Conservation (phyloP, 768 basidiomycete species). For the Auriscalpium microsporum region DNA sequence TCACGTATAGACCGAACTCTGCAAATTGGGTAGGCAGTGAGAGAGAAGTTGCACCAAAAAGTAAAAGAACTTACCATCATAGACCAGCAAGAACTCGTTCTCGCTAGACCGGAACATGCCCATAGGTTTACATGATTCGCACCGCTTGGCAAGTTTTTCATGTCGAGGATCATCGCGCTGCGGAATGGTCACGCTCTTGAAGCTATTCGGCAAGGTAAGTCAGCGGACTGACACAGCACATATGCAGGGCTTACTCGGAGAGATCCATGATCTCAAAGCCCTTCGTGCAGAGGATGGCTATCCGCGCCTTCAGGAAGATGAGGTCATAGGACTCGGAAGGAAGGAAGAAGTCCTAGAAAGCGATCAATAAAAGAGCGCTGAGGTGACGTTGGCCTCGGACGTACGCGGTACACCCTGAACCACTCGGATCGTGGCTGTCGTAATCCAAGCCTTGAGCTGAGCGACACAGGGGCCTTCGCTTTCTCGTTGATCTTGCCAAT, state of each 20-base stretch:
- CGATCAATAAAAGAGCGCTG: not conserved
- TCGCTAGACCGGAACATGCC: conserved; percentile 88
- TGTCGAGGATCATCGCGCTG: conserved; percentile 63
- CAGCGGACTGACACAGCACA: not conserved
- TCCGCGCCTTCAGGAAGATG: conserved; percentile 87
- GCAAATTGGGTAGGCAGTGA: conserved; percentile 1
- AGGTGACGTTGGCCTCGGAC: not conserved
- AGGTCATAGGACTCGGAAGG: conserved; percentile 87
- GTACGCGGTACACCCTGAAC: conserved; percentile 84
- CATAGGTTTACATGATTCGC: conserved; percentile 72
- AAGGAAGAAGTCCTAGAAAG: conserved; percentile 71
- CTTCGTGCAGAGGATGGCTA: conserved; percentile 87
- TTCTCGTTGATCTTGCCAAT: conserved; percentile 79
- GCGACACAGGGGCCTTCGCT: conserved; percentile 57
- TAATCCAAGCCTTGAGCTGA: conserved; percentile 68
- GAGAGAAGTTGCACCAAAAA: not conserved
- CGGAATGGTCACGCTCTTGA: conserved; percentile 85
- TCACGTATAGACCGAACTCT: conserved; percentile 91
- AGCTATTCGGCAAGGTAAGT: conserved; percentile 33
- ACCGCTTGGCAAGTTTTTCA: conserved; percentile 67
- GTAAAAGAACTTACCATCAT: conserved; percentile 51
- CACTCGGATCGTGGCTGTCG: conserved; percentile 81
- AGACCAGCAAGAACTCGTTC: conserved; percentile 84
- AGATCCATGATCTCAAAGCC: conserved; percentile 99
- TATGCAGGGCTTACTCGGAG: conserved; percentile 55